phyloP scores from a whole-genome alignment of 2,329 filamentous ascomycete genomes.

The Phialophora chinensis region DNA sequence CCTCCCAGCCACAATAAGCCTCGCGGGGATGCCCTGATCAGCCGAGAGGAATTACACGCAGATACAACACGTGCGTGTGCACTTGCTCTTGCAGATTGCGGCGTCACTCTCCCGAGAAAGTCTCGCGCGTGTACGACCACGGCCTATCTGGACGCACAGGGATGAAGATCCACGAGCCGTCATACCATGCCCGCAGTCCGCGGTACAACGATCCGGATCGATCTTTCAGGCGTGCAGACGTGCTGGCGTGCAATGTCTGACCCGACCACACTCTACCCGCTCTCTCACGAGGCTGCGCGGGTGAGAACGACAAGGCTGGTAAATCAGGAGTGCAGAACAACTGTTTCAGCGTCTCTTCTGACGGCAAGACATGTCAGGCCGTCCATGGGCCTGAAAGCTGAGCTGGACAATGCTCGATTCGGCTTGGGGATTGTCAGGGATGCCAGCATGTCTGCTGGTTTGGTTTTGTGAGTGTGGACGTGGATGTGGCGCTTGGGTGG shows the following conservation, averaged over 20 bases:
- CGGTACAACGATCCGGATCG: background rate
- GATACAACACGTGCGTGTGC: background rate
- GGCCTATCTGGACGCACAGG: background rate
- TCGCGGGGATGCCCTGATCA: background rate
- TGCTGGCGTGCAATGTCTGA: background rate
- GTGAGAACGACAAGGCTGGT: background rate
- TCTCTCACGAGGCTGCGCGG: background rate
- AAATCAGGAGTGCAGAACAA: background rate
- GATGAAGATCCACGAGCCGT: background rate
- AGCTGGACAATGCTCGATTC: background rate
- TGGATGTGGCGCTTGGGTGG: too few species aligned
- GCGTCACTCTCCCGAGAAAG: background rate
- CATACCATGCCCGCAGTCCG: background rate
- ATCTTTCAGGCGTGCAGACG: background rate
- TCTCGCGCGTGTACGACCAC: too few species aligned
- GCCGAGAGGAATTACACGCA: background rate
- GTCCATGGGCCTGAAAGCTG: background rate
- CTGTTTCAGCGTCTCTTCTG: background rate
- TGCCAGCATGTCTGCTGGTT: background rate
- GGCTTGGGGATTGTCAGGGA: background rate
- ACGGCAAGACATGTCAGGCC: background rate
- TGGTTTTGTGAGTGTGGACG: background rate
- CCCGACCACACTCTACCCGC: background rate
- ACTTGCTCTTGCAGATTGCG: too few species aligned
- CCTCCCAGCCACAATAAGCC: background rate